Conservation (phyloP, 768 basidiomycete genomes). For the Piloderma croceum region DNA sequence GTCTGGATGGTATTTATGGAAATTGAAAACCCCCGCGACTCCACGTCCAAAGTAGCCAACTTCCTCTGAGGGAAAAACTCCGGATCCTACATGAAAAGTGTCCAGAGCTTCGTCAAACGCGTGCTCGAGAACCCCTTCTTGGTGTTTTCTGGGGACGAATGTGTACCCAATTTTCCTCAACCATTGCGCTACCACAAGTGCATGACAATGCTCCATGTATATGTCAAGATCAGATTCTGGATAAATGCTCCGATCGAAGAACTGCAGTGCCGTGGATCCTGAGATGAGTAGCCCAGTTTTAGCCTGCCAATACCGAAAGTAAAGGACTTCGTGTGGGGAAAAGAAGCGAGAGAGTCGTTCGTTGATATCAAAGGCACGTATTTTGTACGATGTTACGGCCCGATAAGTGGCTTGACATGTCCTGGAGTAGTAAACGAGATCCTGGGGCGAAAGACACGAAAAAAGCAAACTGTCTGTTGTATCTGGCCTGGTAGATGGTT, state of each 20-base stretch:
- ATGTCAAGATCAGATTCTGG: constrained; percentile 34
- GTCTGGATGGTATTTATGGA: no score
- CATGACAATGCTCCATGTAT: constrained; percentile 25
- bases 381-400: background rate
- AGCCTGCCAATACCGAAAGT: constrained; percentile 36
- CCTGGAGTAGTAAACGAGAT: constrained; percentile 17
- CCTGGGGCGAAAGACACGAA: constrained; percentile 16
- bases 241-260: constrained; percentile 33
- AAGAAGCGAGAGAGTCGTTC: constrained; percentile 29
- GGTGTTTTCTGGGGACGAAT: no score
- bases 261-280: constrained; percentile 36
- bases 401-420: constrained; percentile 13
- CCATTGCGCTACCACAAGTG: constrained; percentile 23
- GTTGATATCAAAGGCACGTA: constrained; percentile 29
- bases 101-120: no score
- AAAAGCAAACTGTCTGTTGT: no score
- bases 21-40: no score
- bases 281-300: constrained; percentile 32
- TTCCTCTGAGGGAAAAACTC: no score
- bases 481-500: no score
- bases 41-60: no score
- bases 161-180: no score
- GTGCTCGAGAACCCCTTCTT: no score
- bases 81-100: no score
- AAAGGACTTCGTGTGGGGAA: constrained; percentile 22